Conservation (phyloP, 192 early-diverging fungal genomes). For the Helicostylum pulchrum region DNA sequence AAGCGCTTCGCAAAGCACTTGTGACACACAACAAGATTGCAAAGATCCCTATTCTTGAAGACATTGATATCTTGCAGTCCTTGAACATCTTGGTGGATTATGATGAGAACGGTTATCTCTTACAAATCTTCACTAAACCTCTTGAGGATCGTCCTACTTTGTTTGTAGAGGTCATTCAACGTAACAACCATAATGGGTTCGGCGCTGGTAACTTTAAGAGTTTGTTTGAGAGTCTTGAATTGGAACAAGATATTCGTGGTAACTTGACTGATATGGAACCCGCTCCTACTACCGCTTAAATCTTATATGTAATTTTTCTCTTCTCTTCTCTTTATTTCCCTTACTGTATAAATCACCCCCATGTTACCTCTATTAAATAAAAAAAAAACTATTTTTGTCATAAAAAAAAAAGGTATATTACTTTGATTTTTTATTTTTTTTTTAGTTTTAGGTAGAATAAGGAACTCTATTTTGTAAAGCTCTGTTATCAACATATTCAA, state of each 20-base stretch:
- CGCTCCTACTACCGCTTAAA: constrained; percentile 14
- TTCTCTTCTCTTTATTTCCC: constrained; percentile 1
- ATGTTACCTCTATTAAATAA: neutral
- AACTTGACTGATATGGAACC: constrained; percentile 54
- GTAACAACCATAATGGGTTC: constrained; percentile 88
- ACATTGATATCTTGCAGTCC: constrained; percentile 77
- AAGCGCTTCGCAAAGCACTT: constrained; percentile 73
- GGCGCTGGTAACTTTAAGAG: constrained; percentile 98
- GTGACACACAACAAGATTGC: constrained; percentile 49
- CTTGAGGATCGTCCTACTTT: constrained; percentile 94
- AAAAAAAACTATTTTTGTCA: neutral
- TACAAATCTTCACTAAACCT: constrained; percentile 92
- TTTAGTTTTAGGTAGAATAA: constrained; percentile 11
- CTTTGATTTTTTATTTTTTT: neutral
- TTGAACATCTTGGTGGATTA: constrained; percentile 93
- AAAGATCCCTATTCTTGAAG: constrained; percentile 72
- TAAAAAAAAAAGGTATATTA: neutral
- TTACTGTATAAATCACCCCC: neutral
- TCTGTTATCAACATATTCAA: constrained; percentile 39
- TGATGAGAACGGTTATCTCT: constrained; percentile 93
- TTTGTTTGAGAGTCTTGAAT: constrained; percentile 93
- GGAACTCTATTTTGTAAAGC: constrained; percentile 36
- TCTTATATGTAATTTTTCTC: neutral
- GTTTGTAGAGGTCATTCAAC: constrained; percentile 97
- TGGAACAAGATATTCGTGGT: constrained; percentile 89